Base-by-base conservation (phyloP, 2,329 filamentous ascomycete species). In the Hypoxylon sp. region DNA sequence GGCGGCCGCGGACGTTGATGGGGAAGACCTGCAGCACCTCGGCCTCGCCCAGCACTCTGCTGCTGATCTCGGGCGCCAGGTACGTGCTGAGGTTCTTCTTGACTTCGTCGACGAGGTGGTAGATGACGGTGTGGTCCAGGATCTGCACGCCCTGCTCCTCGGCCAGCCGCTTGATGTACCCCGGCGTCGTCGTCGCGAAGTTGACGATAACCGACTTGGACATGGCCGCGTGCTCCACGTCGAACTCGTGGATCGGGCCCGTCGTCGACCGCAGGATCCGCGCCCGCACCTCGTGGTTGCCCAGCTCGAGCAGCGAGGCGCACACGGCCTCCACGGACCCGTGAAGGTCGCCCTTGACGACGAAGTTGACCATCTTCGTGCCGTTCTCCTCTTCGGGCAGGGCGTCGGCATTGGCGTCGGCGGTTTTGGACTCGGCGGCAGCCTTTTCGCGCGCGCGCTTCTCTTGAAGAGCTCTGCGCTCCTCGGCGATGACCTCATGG, bases 261-360 rank as follows among this genome's bases (percentile, higher is more conserved):
- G 95, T 89, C 1, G 83, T 86, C 3, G 89, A 88, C 18, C 89
- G 87, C 29, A 99, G 83, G 56, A 99, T 81, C 54, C 87, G 85
- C 11, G 93, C 84, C 26, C 81, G 84, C 33, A 97, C 88, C 72
- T 98, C 92, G 67, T 92, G 87, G 76, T 89, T 97, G 62, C 93
- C 92, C 62, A 97, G 81, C 57, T 88, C 86, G 59, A 87, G 79
- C 56, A 99, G 82, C 7, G 89, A 88, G 45, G 91, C 88, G 58
- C 88, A 81, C 2, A 98, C 89, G 2, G 95, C 95, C 78, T 99
- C 95, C 0, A 93, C 92, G 0, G 94, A 98, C 31, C 95, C 95
- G 60, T 89, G 90, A 15, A 98, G 95, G 69, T 99, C 95, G 50
- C 88, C 93, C 75, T 96, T 97, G 77, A 99, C 81, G 56, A 95